These are phyloP conservation scores for Bonia amplexicaulis DNA, from an alignment of 176 grass and related monocot species.

Conservation along the genomic window DNA sequence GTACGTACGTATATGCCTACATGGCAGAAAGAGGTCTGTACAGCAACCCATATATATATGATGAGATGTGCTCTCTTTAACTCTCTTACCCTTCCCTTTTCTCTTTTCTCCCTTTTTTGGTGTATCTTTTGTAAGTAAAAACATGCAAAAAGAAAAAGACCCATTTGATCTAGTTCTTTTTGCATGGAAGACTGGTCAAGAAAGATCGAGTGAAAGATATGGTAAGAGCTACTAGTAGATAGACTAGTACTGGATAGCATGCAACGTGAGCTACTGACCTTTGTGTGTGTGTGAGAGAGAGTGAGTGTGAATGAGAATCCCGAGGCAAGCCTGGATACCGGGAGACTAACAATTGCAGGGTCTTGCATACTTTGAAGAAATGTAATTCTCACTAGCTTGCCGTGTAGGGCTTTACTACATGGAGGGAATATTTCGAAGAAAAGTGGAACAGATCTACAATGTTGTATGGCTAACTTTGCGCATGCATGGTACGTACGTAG, in stretches of 20 bases:
- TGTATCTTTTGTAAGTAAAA: slow-evolving; percentile 39
- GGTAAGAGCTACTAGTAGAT: background rate
- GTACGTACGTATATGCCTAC: background rate
- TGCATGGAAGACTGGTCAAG: slow-evolving; percentile 52
- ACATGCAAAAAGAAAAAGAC: slow-evolving; percentile 6
- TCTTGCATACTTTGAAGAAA: slow-evolving; percentile 15
- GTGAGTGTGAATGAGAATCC: background rate
- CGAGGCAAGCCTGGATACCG: background rate
- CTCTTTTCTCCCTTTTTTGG: slow-evolving; percentile 29
- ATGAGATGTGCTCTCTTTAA: slow-evolving; percentile 12
- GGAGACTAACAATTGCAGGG: background rate
- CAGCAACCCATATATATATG: slow-evolving; percentile 14
- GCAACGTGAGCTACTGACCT: background rate
- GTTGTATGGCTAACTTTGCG: background rate
- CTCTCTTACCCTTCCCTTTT: slow-evolving; percentile 4
- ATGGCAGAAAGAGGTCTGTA: background rate
- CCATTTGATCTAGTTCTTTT: slow-evolving; percentile 38
- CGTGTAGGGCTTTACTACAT: background rate
- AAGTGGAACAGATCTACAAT: background rate
- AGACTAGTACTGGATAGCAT: background rate
- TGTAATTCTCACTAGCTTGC: background rate
- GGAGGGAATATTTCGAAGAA: background rate
- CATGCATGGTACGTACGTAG: background rate
- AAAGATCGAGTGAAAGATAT: slow-evolving; percentile 6
- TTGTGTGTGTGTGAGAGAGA: background rate